phyloP scores from a whole-genome alignment of 2,329 filamentous ascomycete species.

The Emericellopsis atlantica region DNA sequence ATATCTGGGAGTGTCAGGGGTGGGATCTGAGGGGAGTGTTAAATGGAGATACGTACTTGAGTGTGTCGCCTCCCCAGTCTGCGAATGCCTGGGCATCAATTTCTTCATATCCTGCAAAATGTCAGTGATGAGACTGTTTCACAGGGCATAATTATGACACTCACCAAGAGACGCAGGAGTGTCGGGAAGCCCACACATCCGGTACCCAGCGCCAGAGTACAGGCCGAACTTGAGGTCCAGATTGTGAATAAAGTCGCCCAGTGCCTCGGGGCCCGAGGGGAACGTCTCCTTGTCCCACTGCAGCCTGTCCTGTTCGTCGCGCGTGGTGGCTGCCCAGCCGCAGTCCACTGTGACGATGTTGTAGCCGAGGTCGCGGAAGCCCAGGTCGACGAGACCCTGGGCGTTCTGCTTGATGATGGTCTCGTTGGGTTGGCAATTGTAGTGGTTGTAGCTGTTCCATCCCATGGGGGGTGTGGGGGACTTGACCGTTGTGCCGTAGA shows the following conservation, averaged over 20 bases:
- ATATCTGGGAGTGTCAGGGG: slow-evolving; percentile 12
- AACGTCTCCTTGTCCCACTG: slow-evolving; percentile 37
- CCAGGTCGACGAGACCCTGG: slow-evolving; percentile 36
- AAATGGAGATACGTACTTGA: slow-evolving; percentile 23
- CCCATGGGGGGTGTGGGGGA: slow-evolving; percentile 28
- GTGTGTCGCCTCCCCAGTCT: slow-evolving; percentile 30
- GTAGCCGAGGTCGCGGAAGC: slow-evolving; percentile 40
- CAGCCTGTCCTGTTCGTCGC: slow-evolving; percentile 28
- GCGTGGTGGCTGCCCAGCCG: slow-evolving; percentile 34
- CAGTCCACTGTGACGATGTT: slow-evolving; percentile 44
- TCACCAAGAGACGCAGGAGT: slow-evolving; percentile 29
- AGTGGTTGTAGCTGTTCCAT: slow-evolving; percentile 47
- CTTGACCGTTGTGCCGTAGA: slow-evolving; percentile 1
- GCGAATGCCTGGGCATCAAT: slow-evolving; percentile 26
- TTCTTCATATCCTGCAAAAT: slow-evolving; percentile 22
- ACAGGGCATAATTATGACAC: neutral
- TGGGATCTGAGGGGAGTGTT: no score
- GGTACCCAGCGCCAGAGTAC: slow-evolving; percentile 36
- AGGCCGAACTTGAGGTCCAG: slow-evolving; percentile 37
- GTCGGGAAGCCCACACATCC: slow-evolving; percentile 27
- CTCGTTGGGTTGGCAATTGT: slow-evolving; percentile 21
- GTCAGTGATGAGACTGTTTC: neutral
- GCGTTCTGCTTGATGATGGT: slow-evolving; percentile 31
- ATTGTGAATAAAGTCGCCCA: slow-evolving; percentile 35
- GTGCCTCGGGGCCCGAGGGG: slow-evolving; percentile 32